Evolutionary conservation across 306 rosid species (phyloP).

Genomic region (Cicer bijugum): DNA sequence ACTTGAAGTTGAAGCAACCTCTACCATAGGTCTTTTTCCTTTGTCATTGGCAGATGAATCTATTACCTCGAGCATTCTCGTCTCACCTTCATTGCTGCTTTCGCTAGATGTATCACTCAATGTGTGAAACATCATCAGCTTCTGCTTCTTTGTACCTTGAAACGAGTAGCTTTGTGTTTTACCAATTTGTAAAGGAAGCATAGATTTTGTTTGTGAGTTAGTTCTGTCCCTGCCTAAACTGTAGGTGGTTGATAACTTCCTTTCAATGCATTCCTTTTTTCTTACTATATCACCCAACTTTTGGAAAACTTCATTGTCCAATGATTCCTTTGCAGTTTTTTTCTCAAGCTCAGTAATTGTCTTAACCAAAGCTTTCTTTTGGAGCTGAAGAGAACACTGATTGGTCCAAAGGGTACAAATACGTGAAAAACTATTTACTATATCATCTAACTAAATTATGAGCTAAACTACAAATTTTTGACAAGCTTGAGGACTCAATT

Average conservation of each 20-base stretch:
- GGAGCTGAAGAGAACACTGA: conserved; percentile 66
- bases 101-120: conserved; percentile 56
- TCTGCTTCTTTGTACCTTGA: conserved; percentile 52
- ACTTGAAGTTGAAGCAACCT: conserved; percentile 39
- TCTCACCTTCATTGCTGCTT: conserved; percentile 52
- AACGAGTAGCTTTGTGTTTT: conserved; percentile 54
- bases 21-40: conserved; percentile 40
- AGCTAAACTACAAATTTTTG: background rate
- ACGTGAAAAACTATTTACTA: background rate
- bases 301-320: conserved; percentile 48
- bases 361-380: conserved; percentile 67
- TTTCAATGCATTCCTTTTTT: conserved; percentile 61
- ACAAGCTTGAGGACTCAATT: background rate
- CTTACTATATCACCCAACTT: conserved; percentile 49
- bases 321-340: conserved; percentile 54
- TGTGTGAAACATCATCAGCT: conserved; percentile 51
- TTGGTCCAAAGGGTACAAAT: background rate
- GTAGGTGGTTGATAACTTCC: conserved; percentile 69
- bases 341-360: conserved; percentile 60
- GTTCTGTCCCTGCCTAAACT: conserved; percentile 68
- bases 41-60: conserved; percentile 40
- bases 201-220: conserved; percentile 47
- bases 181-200: conserved; percentile 58
- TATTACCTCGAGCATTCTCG: conserved; percentile 41
- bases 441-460: too few species aligned